These are phyloP conservation scores for Nemania bipapillata DNA, from an alignment of 2,329 filamentous ascomycete genomes.

Conservation along the genomic window DNA sequence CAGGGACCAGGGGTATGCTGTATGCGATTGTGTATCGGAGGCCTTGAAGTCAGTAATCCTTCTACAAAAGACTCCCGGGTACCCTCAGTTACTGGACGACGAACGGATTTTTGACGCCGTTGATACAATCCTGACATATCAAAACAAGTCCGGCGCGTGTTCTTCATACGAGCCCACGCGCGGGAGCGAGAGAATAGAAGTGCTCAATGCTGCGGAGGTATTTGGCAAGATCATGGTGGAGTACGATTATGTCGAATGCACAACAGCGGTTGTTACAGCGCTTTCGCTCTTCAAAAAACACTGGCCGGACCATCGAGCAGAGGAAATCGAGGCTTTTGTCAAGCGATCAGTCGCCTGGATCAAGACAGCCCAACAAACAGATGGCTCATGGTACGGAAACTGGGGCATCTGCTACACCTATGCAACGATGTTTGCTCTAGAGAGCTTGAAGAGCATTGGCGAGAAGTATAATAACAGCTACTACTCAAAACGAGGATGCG, in stretches of 20 bases:
- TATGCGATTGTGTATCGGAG: slow-evolving; percentile 94
- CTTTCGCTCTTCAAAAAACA: slow-evolving; percentile 82
- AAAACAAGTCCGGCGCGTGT: slow-evolving; percentile 86
- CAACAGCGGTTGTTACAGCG: slow-evolving; percentile 90
- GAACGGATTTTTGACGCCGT: slow-evolving; percentile 85
- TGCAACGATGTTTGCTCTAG: slow-evolving; percentile 93
- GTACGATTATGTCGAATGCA: slow-evolving; percentile 98
- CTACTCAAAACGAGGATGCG: slow-evolving; percentile 77
- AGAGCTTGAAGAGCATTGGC: slow-evolving; percentile 82
- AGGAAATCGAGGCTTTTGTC: slow-evolving; percentile 80
- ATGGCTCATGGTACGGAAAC: slow-evolving; percentile 97
- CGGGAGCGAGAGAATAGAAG: slow-evolving; percentile 80
- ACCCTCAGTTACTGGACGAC: slow-evolving; percentile 77
- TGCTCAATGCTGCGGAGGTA: slow-evolving; percentile 93
- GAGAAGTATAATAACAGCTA: slow-evolving; percentile 82
- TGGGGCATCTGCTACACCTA: slow-evolving; percentile 99
- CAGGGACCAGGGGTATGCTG: slow-evolving; percentile 89
- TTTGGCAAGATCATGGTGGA: slow-evolving; percentile 98
- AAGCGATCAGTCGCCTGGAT: slow-evolving; percentile 82
- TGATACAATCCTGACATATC: slow-evolving; percentile 90
- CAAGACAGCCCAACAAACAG: slow-evolving; percentile 76
- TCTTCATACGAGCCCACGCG: slow-evolving; percentile 89
- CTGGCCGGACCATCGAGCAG: slow-evolving; percentile 81
- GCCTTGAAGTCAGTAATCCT: slow-evolving; percentile 86
- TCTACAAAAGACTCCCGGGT: slow-evolving; percentile 81